A percentile compares a stretch with the other conserved stretches of the same genome.
Evolutionary conservation across 306 rosid species (phyloP).

Genomic region (Medicago ruthenica): DNA sequence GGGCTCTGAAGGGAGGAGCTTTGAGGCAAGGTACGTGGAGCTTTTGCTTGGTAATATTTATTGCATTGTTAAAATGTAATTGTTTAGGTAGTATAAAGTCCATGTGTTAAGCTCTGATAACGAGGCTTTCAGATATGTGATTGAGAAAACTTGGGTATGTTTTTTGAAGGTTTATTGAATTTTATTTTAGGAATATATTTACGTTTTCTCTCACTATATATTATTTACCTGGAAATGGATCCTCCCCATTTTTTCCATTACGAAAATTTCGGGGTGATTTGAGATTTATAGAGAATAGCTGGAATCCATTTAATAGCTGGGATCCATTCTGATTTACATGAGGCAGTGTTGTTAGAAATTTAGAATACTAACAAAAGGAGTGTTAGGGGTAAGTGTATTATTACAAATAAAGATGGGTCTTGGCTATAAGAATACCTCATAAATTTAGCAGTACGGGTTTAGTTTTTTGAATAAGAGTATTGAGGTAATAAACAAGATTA

Average conservation of each 20-base stretch:
- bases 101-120: slow-evolving; percentile 17
- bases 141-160: slow-evolving; percentile 6
- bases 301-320: background rate
- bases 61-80: slow-evolving; percentile 9
- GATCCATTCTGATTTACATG: background rate
- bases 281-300: background rate
- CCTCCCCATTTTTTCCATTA: background rate
- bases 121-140: slow-evolving; percentile 19
- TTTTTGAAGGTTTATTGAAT: background rate
- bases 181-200: background rate
- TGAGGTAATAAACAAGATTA: background rate
- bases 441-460: background rate
- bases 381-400: background rate
- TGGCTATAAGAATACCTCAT: background rate
- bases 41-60: slow-evolving; percentile 26
- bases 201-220: background rate
- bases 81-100: slow-evolving; percentile 16
- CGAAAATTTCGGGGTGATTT: background rate
- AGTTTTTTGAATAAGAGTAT: background rate
- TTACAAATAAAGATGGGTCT: background rate
- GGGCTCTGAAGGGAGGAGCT: slow-evolving; percentile 77
- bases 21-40: slow-evolving; percentile 79
- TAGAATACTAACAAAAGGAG: background rate
- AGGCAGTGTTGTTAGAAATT: background rate
- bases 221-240: slow-evolving; percentile 3